A percentile compares a stretch with the other conserved stretches of the same genome.
Evolutionary conservation across 2,329 filamentous ascomycete genomes (phyloP).

Genomic region (Xylariales sp.): DNA sequence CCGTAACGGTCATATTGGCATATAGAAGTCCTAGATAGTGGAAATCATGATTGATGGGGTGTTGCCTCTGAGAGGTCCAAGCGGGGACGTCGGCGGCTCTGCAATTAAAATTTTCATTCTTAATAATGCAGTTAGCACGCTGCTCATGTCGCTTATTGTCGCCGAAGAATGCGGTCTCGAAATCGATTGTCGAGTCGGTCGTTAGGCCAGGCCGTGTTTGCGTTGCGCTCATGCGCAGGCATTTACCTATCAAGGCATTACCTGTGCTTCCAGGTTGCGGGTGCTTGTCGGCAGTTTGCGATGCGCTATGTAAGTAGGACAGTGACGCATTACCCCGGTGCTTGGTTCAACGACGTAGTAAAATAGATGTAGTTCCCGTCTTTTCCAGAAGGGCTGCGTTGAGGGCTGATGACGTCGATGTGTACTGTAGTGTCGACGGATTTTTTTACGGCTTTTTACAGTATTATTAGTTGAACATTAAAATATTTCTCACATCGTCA

Average conservation of each 20-base stretch:
- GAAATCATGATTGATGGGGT: too few relatives aligned
- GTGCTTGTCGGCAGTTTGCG: not conserved
- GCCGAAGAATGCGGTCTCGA: constrained; percentile 2
- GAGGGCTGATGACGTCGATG: not conserved
- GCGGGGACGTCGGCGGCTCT: not conserved
- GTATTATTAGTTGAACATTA: too few relatives aligned
- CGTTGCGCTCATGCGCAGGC: not conserved
- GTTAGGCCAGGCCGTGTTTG: not conserved
- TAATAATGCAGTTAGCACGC: not conserved
- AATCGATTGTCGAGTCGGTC: not conserved
- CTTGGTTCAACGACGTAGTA: not conserved
- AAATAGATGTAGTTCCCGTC: not conserved
- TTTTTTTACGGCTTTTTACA: too few relatives aligned
- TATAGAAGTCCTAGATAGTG: too few relatives aligned
- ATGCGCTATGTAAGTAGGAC: not conserved
- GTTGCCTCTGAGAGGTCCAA: not conserved
- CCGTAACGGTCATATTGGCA: not conserved
- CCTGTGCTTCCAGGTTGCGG: not conserved
- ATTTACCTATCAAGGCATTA: not conserved
- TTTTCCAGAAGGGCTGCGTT: not conserved
- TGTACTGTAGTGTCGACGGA: too few relatives aligned
- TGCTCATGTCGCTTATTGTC: not conserved
- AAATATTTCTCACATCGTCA: too few relatives aligned
- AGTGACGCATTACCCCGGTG: not conserved
- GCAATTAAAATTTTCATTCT: not conserved